phyloP scores from a whole-genome alignment of 352 stramenopile genomes.

The Halophytophthora polymorphica region DNA sequence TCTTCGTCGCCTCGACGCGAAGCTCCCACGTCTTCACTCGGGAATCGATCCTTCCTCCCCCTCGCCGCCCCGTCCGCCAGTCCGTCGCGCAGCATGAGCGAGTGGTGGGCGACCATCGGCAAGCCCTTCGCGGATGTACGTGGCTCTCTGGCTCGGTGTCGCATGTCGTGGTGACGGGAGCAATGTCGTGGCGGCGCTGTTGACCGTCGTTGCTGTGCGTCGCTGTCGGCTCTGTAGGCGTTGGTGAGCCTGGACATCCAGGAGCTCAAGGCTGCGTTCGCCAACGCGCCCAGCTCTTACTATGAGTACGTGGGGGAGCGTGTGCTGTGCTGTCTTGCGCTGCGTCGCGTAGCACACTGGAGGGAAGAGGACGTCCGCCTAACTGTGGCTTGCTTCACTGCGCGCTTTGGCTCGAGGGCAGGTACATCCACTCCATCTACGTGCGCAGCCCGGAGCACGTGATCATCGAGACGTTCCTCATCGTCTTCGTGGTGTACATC shows the following conservation, averaged over 20 bases:
- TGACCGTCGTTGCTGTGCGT: conserved; percentile 6
- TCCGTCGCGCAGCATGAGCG: conserved; percentile 44
- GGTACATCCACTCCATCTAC: conserved; percentile 81
- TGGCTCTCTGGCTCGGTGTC: conserved; percentile 7
- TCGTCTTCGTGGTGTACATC: conserved; percentile 95
- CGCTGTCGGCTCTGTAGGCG: conserved; percentile 26
- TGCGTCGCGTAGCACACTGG: too few species aligned
- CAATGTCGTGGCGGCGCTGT: too few species aligned
- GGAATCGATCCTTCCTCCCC: neutral
- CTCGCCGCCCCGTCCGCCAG: neutral
- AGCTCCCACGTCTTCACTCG: neutral
- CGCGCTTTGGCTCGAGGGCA: conserved; percentile 2
- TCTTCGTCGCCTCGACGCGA: too few species aligned
- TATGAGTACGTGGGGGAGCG: conserved; percentile 57
- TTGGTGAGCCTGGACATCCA: conserved; percentile 54
- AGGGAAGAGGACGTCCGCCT: conserved; percentile 1
- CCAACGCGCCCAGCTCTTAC: conserved; percentile 65
- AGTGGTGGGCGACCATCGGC: conserved; percentile 77
- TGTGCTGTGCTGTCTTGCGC: neutral
- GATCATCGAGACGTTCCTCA: conserved; percentile 96
- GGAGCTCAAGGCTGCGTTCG: conserved; percentile 60
- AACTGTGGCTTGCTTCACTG: conserved; percentile 2
- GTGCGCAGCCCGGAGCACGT: conserved; percentile 91
- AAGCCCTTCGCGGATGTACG: conserved; percentile 68
- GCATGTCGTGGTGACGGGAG: neutral